These are phyloP conservation scores for Penicillium soppii DNA, from an alignment of 495 filamentous ascomycete genomes.

Conservation along the genomic window DNA sequence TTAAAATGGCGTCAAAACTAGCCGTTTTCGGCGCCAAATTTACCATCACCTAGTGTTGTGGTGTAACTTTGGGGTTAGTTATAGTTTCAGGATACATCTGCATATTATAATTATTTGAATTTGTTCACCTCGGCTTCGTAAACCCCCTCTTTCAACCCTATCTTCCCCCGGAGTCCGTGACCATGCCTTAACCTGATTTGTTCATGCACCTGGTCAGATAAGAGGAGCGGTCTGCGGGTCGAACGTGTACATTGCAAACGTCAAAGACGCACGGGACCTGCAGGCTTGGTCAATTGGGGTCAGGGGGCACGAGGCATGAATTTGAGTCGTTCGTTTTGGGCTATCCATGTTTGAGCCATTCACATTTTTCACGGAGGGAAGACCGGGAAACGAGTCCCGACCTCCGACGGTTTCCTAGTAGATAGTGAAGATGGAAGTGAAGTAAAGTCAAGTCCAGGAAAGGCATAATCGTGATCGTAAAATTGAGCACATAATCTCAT, in stretches of 20 bases:
- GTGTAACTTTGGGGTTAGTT: too few species aligned
- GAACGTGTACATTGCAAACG: too few species aligned
- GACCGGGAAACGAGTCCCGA: neutral
- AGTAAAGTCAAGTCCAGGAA: neutral
- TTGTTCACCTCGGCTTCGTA: neutral
- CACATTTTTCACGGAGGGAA: too few species aligned
- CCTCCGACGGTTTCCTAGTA: neutral
- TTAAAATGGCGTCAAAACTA: neutral
- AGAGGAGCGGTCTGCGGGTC: constrained; percentile 4
- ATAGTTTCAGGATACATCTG: neutral
- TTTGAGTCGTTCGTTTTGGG: too few species aligned
- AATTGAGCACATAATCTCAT: constrained; percentile 2
- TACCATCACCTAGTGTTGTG: neutral
- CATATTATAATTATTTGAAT: neutral
- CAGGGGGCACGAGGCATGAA: neutral
- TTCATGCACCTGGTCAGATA: neutral
- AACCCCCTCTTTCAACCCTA: neutral
- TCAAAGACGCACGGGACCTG: constrained; percentile 8
- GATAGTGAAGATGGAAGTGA: neutral
- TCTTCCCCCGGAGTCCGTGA: neutral
- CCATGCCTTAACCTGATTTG: neutral
- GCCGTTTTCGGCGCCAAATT: neutral
- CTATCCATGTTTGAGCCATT: too few species aligned
- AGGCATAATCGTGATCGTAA: neutral
- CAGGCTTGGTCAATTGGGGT: neutral